A percentile compares a stretch with the other conserved stretches of the same genome.
Evolutionary conservation across 805 yeast genomes (phyloP).

Genomic region (Kluyveromyces wickerhamii): DNA sequence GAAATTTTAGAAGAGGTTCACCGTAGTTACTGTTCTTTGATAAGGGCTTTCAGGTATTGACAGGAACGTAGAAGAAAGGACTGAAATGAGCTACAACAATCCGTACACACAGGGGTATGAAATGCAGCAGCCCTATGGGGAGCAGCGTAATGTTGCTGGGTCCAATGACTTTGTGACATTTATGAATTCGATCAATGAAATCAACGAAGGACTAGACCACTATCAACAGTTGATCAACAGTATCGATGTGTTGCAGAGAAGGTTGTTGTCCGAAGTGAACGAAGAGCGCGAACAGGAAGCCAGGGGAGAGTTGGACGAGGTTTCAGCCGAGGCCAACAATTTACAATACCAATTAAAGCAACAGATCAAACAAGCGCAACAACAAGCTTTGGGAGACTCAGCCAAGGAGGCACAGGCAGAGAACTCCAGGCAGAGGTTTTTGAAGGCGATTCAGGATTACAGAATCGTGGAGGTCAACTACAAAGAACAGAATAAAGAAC

Average conservation of each 20-base stretch:
- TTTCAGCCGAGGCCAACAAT: constrained; percentile 70
- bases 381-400: constrained; percentile 58
- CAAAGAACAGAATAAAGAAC: constrained; percentile 73
- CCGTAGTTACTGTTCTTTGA: no score
- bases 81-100: constrained; percentile 26
- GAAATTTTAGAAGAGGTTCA: no score
- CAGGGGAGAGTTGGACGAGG: constrained; percentile 68
- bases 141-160: constrained; percentile 9
- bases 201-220: constrained; percentile 61
- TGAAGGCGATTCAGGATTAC: constrained; percentile 79
- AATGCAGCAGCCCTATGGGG: constrained; percentile 19
- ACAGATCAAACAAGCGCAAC: constrained; percentile 70
- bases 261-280: constrained; percentile 64
- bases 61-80: neutral
- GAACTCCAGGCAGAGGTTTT: constrained; percentile 74
- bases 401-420: constrained; percentile 89
- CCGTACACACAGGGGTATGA: constrained; percentile 22
- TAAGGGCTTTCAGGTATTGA: neutral
- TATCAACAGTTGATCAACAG: constrained; percentile 62
- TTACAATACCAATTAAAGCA: constrained; percentile 68
- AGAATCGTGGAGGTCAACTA: constrained; percentile 80
- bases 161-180: constrained; percentile 50
- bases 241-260: constrained; percentile 62
- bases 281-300: constrained; percentile 60
- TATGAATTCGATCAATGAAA: constrained; percentile 59